Evolutionary conservation across 306 rosid species (phyloP), one percentile per base, ranked within the genome.

Genomic region (Vigna angularis): DNA sequence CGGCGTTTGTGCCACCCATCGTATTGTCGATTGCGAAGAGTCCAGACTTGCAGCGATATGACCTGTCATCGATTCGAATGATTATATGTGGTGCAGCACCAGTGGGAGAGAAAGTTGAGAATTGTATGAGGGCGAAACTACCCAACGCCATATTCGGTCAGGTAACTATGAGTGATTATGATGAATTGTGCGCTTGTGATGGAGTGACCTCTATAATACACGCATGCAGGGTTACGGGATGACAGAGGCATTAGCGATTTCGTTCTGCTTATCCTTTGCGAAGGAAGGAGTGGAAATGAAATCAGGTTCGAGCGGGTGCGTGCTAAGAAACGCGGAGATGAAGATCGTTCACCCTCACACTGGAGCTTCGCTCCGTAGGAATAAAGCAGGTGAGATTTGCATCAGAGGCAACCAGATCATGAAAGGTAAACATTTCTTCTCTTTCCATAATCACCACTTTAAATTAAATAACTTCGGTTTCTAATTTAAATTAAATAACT

Each of bases 71-170:
- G 2, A 85, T 93, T 13, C 59, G 96, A 24, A 79, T 76, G 9
- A 78, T 89, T 7, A 65, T 89, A 74, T 89, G 90, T 0, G 98
- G 94, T 2, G 98, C 91, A 0, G 98, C 98, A 0, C 96, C 98
- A 5, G 67, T 93, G 89, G 93, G 96, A 63, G 88, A 84, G 67
- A 91, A 89, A 34, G 89, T 93, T n/a, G 93, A 89, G 73, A 87
- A 89, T n/a, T 79, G 88, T 58, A 75, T 93, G 3, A 84, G 87
- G 64, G 83, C 85, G 4, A 91, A 82, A 83, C 87, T 93, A 24
- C 93, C 98, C 1, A 66, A 66, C 45, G 94, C 89, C 64, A 89
- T 70, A 32, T 81, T 91, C 1, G 96, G 93, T 53, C 98, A 91
- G 94, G 97, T 88, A 45, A 6, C 7, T 36, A 6, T 34, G 34